Evolutionary conservation across 2,329 filamentous ascomycete genomes (phyloP).

Genomic region (Paracamarosporium sp.): DNA sequence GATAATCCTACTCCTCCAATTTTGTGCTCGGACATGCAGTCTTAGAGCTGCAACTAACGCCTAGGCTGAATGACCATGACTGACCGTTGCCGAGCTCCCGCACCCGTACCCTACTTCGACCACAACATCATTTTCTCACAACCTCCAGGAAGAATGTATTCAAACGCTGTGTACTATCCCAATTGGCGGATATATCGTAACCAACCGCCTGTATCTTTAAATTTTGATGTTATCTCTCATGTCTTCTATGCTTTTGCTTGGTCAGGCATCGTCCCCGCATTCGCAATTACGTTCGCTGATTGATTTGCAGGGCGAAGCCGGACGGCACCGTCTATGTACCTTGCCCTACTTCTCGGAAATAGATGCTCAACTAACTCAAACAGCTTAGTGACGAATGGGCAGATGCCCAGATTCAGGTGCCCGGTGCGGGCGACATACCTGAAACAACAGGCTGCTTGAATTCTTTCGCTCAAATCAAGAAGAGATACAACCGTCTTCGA

Average conservation of each 20-base stretch:
- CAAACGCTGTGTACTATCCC: conserved; percentile 86
- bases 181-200: conserved; percentile 77
- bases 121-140: conserved; percentile 36
- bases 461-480: conserved; percentile 75
- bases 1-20: background rate
- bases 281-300: conserved; percentile 26
- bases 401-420: conserved; percentile 74
- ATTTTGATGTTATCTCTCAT: conserved; percentile 78
- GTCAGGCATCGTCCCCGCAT: conserved; percentile 42
- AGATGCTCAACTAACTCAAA: conserved; percentile 21
- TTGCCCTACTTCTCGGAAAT: conserved; percentile 43
- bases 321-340: conserved; percentile 79
- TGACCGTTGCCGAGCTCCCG: conserved; percentile 34
- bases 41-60: conserved; percentile 36
- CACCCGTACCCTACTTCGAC: conserved; percentile 23
- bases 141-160: conserved; percentile 45
- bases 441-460: conserved; percentile 64
- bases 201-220: conserved; percentile 75
- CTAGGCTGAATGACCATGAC: conserved; percentile 35
- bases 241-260: conserved; percentile 83
- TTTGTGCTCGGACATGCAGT: conserved; percentile 31
- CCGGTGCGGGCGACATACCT: conserved; percentile 58
- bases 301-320: conserved; percentile 62
- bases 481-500: conserved; percentile 72
- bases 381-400: conserved; percentile 83